Conservation (phyloP, 345 rosid genomes). For the Mangifera indica region DNA sequence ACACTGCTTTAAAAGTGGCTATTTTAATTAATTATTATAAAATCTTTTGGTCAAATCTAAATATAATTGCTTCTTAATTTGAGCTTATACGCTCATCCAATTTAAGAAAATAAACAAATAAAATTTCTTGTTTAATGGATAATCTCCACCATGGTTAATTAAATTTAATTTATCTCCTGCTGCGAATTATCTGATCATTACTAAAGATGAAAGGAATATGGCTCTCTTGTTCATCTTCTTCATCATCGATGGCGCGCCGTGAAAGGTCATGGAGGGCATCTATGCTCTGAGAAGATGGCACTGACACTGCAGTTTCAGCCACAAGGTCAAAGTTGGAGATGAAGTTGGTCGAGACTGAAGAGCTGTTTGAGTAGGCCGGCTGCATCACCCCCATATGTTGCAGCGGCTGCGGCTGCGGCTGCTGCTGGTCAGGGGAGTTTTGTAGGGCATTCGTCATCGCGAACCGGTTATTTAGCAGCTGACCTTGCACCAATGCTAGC, state of each 20-base stretch:
- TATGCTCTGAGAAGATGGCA: conserved; percentile 52
- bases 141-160: no score
- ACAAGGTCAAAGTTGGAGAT: conserved; percentile 49
- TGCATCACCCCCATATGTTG: conserved; percentile 51
- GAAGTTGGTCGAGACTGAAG: conserved; percentile 80
- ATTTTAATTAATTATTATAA: no score
- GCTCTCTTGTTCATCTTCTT: conserved; percentile 67
- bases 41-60: no score
- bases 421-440: conserved; percentile 44
- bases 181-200: conserved; percentile 39
- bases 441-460: conserved; percentile 71
- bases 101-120: no score
- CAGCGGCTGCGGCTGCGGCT: conserved; percentile 39
- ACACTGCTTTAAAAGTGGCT: no score
- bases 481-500: conserved; percentile 76
- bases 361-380: conserved; percentile 86
- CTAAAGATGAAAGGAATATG: conserved; percentile 39
- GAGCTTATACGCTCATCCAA: no score
- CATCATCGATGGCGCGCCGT: conserved; percentile 44
- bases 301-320: conserved; percentile 28
- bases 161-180: conserved; percentile 24
- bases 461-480: conserved; percentile 67
- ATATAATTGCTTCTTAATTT: no score
- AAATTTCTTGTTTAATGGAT: no score
- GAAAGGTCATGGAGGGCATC: conserved; percentile 51